Evolutionary conservation across 1,284 basidiomycete species (phyloP).

Genomic region (Xerocomus minutiporus): DNA sequence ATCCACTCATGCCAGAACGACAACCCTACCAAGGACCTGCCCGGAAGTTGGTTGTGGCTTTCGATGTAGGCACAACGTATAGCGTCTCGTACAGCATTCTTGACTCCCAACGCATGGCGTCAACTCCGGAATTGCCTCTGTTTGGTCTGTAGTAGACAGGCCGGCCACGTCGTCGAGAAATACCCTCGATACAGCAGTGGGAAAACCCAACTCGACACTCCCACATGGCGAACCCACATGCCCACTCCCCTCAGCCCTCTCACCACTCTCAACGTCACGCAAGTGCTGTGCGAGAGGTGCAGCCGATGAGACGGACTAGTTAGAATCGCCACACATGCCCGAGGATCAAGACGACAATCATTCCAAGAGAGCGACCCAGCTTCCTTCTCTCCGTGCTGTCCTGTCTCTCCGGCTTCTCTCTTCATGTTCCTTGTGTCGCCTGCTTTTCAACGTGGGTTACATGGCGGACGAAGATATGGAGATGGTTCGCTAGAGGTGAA

Average conservation of each 20-base stretch:
- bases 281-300: conserved; percentile 6
- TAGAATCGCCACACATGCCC: not conserved
- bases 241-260: not conserved
- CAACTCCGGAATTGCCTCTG: conserved; percentile 3
- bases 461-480: conserved; percentile 3
- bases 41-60: conserved; percentile 44
- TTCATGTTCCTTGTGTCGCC: conserved; percentile 10
- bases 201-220: not conserved
- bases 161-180: conserved; percentile 6
- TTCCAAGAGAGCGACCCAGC: not conserved
- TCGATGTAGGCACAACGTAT: conserved; percentile 51
- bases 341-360: not conserved
- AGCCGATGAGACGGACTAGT: not conserved
- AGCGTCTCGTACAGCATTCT: conserved; percentile 46
- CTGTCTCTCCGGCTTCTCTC: conserved; percentile 9
- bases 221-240: not conserved
- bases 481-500: not conserved
- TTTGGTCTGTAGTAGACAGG: conserved; percentile 6
- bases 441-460: conserved; percentile 11
- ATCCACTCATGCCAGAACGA: conserved; percentile 30
- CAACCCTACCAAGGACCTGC: conserved; percentile 31
- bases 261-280: not conserved
- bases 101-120: conserved; percentile 15
- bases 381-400: conserved; percentile 10
- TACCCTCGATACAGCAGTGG: not conserved